phyloP scores from a whole-genome alignment of 2,329 filamentous ascomycete genomes.

The Clarireedia sp. region DNA sequence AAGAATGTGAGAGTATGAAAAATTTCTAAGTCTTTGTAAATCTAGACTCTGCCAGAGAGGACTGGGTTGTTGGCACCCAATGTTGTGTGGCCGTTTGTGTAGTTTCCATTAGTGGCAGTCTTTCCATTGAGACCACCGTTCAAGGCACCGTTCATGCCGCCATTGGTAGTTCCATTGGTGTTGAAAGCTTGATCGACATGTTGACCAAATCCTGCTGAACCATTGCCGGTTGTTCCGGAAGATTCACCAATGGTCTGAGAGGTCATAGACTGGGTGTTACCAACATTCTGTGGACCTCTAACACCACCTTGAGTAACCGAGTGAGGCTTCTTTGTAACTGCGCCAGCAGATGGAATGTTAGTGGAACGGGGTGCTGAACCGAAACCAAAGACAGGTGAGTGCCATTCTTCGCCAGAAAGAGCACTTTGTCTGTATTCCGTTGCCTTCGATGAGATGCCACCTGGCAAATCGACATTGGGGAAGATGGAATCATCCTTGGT shows the following conservation, averaged over 20 bases:
- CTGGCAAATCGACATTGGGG: slow-evolving; percentile 76
- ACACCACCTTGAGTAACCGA: slow-evolving; percentile 21
- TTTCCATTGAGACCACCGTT: not conserved
- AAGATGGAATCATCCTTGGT: slow-evolving; percentile 90
- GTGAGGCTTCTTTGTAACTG: slow-evolving; percentile 47
- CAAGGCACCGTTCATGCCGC: not conserved
- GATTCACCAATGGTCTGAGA: not conserved
- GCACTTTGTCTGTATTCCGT: slow-evolving; percentile 89
- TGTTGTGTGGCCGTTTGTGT: slow-evolving; percentile 10
- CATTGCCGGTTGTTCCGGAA: not conserved
- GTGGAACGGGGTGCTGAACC: slow-evolving; percentile 66
- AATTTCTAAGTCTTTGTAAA: not conserved
- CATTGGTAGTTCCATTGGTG: slow-evolving; percentile 3
- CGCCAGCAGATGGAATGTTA: slow-evolving; percentile 53
- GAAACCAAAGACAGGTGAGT: slow-evolving; percentile 87
- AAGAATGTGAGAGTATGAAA: not conserved
- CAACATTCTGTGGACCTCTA: slow-evolving; percentile 22
- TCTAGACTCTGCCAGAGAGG: slow-evolving; percentile 3
- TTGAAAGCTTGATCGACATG: not conserved
- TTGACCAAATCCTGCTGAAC: slow-evolving; percentile 1
- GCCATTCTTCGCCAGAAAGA: slow-evolving; percentile 83
- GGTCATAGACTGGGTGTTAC: slow-evolving; percentile 13
- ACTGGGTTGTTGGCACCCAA: slow-evolving; percentile 15
- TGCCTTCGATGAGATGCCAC: slow-evolving; percentile 86
- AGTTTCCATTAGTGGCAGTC: not conserved